phyloP scores from a whole-genome alignment of 306 rosid genomes.

The Heteromeles arbutifolia region DNA sequence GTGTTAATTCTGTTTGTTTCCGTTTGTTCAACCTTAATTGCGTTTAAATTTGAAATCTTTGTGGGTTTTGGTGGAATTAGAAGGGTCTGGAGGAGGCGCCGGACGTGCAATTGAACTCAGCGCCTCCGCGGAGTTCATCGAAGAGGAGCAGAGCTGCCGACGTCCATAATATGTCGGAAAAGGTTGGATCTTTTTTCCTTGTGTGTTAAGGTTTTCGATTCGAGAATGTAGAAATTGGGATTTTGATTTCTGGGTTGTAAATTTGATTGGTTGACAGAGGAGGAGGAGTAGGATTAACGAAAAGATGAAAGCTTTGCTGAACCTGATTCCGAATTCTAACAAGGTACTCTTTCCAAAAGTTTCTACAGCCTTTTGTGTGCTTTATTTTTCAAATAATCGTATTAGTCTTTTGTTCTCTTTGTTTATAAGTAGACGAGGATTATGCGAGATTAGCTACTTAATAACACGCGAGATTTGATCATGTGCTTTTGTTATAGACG shows the following conservation, averaged over 20 bases:
- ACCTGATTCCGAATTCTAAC: constrained; percentile 89
- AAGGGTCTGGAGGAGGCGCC: constrained; percentile 51
- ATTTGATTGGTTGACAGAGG: constrained; percentile 51
- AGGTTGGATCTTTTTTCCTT: constrained; percentile 34
- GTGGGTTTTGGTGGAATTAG: constrained; percentile 18
- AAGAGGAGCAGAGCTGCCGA: constrained; percentile 91
- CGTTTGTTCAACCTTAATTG: constrained; percentile 12
- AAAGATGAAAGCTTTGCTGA: constrained; percentile 91
- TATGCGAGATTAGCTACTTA: neutral
- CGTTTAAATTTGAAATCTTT: constrained; percentile 6
- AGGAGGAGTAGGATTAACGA: constrained; percentile 92
- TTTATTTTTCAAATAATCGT: neutral
- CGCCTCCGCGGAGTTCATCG: constrained; percentile 51
- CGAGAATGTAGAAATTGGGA: neutral
- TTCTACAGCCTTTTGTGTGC: neutral
- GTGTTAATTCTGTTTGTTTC: neutral
- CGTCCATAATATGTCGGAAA: constrained; percentile 91
- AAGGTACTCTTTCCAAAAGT: constrained; percentile 40
- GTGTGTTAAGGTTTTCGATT: neutral
- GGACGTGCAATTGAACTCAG: constrained; percentile 30
- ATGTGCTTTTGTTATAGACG: constrained; percentile 46
- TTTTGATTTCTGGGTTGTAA: constrained; percentile 16
- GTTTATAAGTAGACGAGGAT: neutral
- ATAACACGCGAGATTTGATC: neutral
- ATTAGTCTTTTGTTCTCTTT: constrained; percentile 4